Evolutionary conservation across 2,329 filamentous ascomycete species (phyloP).

Genomic region (Lecanicillium sp.): DNA sequence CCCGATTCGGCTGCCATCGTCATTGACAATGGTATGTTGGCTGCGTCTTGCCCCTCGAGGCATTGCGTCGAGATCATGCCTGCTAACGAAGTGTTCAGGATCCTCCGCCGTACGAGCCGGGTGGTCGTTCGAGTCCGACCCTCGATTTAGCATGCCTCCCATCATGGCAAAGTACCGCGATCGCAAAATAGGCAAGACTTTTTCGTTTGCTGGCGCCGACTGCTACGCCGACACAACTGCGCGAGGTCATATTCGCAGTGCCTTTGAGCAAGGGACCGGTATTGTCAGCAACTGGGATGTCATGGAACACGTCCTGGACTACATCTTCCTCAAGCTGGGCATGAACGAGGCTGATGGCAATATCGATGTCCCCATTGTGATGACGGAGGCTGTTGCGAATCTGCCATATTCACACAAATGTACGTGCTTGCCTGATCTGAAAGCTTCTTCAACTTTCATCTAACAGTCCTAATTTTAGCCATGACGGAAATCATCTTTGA

Average conservation of each 20-base stretch:
- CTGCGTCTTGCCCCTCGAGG: not conserved
- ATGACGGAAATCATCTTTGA: conserved; percentile 98
- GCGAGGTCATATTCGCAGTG: conserved; percentile 78
- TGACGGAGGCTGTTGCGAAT: conserved; percentile 94
- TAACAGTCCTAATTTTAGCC: conserved; percentile 39
- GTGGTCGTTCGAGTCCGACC: conserved; percentile 87
- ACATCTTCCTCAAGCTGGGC: conserved; percentile 88
- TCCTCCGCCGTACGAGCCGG: conserved; percentile 84
- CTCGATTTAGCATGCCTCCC: conserved; percentile 72
- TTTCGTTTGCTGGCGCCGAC: conserved; percentile 86
- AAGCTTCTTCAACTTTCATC: conserved; percentile 2
- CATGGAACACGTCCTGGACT: conserved; percentile 90
- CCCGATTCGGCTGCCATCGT: conserved; percentile 68
- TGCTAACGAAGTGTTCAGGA: conserved; percentile 40
- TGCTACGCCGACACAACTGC: conserved; percentile 93
- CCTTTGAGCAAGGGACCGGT: conserved; percentile 84
- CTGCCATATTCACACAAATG: conserved; percentile 81
- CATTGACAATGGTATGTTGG: conserved; percentile 81
- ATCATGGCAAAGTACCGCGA: conserved; percentile 95
- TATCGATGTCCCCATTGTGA: conserved; percentile 80
- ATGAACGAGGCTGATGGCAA: conserved; percentile 66
- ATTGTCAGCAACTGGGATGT: conserved; percentile 97
- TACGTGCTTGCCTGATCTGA: conserved; percentile 34
- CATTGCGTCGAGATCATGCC: too few relatives aligned
- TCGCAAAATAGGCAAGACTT: conserved; percentile 84